Evolutionary conservation across 345 rosid genomes (phyloP).

Genomic region (Lumnitzera littorea): DNA sequence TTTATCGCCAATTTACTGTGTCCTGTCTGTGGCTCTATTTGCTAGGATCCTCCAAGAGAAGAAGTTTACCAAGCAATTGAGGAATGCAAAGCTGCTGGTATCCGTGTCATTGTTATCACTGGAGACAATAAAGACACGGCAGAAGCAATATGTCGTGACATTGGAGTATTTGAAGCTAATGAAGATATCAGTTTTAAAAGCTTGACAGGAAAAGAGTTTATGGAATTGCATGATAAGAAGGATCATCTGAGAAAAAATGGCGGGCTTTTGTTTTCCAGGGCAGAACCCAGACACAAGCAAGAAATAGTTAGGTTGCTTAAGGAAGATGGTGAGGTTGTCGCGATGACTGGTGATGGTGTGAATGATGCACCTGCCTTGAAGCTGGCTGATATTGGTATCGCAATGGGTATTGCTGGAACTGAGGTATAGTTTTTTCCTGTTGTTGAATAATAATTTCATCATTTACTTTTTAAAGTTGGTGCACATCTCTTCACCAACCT

Average conservation of each 20-base stretch:
- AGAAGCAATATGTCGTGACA: conserved; percentile 66
- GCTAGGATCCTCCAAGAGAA: conserved; percentile 66
- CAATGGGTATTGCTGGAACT: conserved; percentile 72
- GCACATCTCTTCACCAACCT: neutral
- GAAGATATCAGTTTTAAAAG: conserved; percentile 32
- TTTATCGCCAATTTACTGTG: too few species aligned
- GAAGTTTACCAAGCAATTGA: conserved; percentile 62
- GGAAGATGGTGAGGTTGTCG: conserved; percentile 60
- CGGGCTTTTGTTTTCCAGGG: conserved; percentile 43
- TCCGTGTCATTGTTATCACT: conserved; percentile 63
- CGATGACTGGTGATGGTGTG: conserved; percentile 67
- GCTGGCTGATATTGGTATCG: conserved; percentile 55
- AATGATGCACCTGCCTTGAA: conserved; percentile 70
- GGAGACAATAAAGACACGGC: conserved; percentile 69
- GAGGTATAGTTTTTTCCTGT: conserved; percentile 31
- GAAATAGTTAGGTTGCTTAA: conserved; percentile 46
- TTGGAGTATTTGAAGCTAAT: conserved; percentile 43
- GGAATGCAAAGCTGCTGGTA: conserved; percentile 67
- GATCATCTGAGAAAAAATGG: conserved; percentile 28
- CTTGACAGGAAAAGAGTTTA: conserved; percentile 35
- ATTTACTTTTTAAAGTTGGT: neutral
- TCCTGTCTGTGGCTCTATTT: conserved; percentile 1
- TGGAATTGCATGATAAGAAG: conserved; percentile 29
- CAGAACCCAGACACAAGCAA: conserved; percentile 49
- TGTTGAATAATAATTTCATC: neutral